These are phyloP conservation scores for peach (Prunus persica) DNA, from an alignment of 306 rosid genomes.

Conservation along the genomic window DNA sequence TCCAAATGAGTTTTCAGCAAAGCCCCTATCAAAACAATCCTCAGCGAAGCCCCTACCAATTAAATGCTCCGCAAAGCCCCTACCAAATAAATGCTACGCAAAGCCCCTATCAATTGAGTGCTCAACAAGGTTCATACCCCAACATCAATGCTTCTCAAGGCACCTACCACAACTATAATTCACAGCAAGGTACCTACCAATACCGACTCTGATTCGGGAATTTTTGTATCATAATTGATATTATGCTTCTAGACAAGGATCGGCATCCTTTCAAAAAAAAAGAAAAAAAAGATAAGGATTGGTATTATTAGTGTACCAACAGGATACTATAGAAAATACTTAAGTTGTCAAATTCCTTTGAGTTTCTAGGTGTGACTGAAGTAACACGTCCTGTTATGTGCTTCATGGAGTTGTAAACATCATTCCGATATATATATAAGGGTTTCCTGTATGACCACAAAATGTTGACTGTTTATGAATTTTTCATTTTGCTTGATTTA, in stretches of 20 bases:
- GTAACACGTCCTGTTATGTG: neutral
- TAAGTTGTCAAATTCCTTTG: neutral
- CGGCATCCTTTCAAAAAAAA: neutral
- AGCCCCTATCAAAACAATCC: constrained; percentile 10
- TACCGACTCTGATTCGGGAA: constrained; percentile 12
- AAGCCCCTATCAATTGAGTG: constrained; percentile 16
- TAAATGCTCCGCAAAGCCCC: constrained; percentile 12
- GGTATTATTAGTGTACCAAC: neutral
- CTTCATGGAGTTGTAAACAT: neutral
- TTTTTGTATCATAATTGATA: constrained; percentile 12
- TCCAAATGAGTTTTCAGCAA: constrained; percentile 11
- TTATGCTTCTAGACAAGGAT: neutral
- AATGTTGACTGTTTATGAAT: neutral
- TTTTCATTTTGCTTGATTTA: neutral
- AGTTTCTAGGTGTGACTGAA: neutral
- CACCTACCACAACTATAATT: constrained; percentile 13
- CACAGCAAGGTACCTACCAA: constrained; percentile 18
- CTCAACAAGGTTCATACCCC: constrained; percentile 28
- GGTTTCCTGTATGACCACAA: neutral
- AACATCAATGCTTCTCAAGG: constrained; percentile 15
- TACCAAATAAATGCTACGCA: constrained; percentile 11
- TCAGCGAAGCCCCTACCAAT: constrained; percentile 4
- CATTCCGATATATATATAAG: neutral
- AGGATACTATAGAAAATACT: neutral
- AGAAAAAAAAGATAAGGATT: neutral